These are phyloP conservation scores for Coemansia biformis DNA, from an alignment of 192 early-diverging fungal species.

Conservation along the genomic window DNA sequence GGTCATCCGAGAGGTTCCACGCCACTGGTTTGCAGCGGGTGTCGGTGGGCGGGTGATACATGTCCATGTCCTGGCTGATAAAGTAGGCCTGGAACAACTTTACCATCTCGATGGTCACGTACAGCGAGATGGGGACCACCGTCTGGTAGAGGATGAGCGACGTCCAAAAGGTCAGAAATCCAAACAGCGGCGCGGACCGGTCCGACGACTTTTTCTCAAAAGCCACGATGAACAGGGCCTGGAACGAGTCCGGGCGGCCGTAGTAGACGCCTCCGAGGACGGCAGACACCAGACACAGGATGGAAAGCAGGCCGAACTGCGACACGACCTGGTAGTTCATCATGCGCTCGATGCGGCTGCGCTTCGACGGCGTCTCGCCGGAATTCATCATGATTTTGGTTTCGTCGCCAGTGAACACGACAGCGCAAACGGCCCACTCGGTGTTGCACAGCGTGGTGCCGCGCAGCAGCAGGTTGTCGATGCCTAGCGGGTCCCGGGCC, in stretches of 20 bases:
- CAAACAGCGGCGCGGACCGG: constrained; percentile 48
- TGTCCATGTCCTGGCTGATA: constrained; percentile 82
- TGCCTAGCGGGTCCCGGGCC: constrained; percentile 57
- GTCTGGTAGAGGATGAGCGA: constrained; percentile 90
- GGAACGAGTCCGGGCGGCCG: constrained; percentile 51
- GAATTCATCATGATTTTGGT: constrained; percentile 96
- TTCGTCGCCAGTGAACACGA: constrained; percentile 87
- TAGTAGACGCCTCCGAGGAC: constrained; percentile 62
- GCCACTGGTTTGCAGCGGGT: constrained; percentile 74
- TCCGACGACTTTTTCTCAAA: constrained; percentile 21
- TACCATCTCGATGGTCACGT: constrained; percentile 89
- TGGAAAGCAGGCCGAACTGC: constrained; percentile 75
- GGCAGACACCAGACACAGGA: constrained; percentile 65
- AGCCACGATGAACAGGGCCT: constrained; percentile 36
- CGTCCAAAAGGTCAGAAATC: constrained; percentile 74
- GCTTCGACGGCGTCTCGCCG: constrained; percentile 87
- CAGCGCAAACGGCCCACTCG: constrained; percentile 77
- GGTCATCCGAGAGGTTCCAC: constrained; percentile 91
- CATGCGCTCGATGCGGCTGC: constrained; percentile 82
- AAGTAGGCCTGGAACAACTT: constrained; percentile 90
- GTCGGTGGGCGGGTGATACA: constrained; percentile 78
- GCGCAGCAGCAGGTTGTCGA: constrained; percentile 80
- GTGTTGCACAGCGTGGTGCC: constrained; percentile 94
- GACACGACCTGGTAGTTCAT: constrained; percentile 84
- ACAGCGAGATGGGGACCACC: constrained; percentile 92